Evolutionary conservation across 805 yeast genomes (phyloP).

Genomic region (Candida koratica): DNA sequence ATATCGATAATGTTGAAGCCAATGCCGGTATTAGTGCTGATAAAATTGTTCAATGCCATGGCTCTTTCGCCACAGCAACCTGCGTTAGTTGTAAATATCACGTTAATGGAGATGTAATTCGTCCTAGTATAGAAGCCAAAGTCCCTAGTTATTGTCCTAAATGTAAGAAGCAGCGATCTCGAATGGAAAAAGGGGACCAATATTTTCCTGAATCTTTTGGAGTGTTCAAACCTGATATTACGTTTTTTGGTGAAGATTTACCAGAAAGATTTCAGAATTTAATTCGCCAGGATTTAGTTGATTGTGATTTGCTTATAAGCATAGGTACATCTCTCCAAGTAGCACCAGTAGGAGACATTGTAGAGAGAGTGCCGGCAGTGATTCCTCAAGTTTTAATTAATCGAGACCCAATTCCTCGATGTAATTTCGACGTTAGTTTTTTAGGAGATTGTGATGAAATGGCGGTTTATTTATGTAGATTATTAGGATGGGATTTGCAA

Average conservation of each 20-base stretch:
- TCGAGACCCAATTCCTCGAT: slow-evolving; percentile 32
- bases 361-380: slow-evolving; percentile 27
- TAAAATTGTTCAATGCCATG: slow-evolving; percentile 75
- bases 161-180: slow-evolving; percentile 23
- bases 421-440: slow-evolving; percentile 37
- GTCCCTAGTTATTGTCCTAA: slow-evolving; percentile 53
- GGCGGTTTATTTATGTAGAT: slow-evolving; percentile 30
- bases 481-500: slow-evolving; percentile 35
- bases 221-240: slow-evolving; percentile 87
- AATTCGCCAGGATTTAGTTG: slow-evolving; percentile 49
- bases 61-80: slow-evolving; percentile 66
- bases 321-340: slow-evolving; percentile 85
- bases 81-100: slow-evolving; percentile 74
- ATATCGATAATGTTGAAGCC: slow-evolving; percentile 43
- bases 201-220: slow-evolving; percentile 28
- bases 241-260: slow-evolving; percentile 73
- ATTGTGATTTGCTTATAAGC: slow-evolving; percentile 75
- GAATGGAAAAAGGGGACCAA: slow-evolving; percentile 23
- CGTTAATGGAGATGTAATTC: slow-evolving; percentile 43
- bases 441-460: slow-evolving; percentile 41
- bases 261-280: slow-evolving; percentile 38
- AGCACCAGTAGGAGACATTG: slow-evolving; percentile 42
- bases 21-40: slow-evolving; percentile 52
- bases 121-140: slow-evolving; percentile 46
- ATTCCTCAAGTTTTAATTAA: slow-evolving; percentile 40